Evolutionary conservation across 2,329 filamentous ascomycete genomes (phyloP), one percentile per base, ranked within the genome.

Genomic region (Colletotrichum cuscutae): DNA sequence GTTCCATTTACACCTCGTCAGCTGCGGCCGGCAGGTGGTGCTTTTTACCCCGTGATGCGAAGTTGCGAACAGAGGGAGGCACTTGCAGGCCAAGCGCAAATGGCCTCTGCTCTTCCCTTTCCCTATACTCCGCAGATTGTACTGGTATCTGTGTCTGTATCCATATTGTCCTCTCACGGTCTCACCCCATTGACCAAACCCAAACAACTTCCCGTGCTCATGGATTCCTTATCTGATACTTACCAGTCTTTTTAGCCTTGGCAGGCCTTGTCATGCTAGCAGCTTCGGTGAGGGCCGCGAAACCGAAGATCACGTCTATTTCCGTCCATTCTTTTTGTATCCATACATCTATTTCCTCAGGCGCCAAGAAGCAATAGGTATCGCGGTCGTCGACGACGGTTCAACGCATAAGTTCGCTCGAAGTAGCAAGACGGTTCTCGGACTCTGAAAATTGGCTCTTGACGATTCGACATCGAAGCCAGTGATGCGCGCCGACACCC

Each of bases 211-310:
- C 22, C 62, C 59, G 13, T 49, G 3, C 28, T 24, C n/a, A 49
- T 30, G 46, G 58, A 22, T 70, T 65, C 70, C 70, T 59, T 64
- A 66, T 46, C 15, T n/a, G 19, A 5, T 58, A n/a, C 8, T 26
- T 9, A 46, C 53, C 30, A 30, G 42, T 49, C 42, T 49, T 49
- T 49, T 26, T 46, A 56, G 30, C 28, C 26, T 22, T 42, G 11
- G 12, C 22, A 62, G 58, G 42, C 53, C 42, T 60, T 49, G 49
- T 28, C 30, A 57, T 35, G 12, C 53, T 56, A 61, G 42, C 60
- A 61, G 56, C 37, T 28, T 65, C 62, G 62, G 71, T 49, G 68
- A 67, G 60, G 57, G 57, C 68, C 68, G 62, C 62, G 49, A 67
- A 64, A 46, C 35, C 53, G 49, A 65, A 63, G 49, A 58, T 63